phyloP scores from a whole-genome alignment of 148 eudicot species.

The Chenopodium quinoa region DNA sequence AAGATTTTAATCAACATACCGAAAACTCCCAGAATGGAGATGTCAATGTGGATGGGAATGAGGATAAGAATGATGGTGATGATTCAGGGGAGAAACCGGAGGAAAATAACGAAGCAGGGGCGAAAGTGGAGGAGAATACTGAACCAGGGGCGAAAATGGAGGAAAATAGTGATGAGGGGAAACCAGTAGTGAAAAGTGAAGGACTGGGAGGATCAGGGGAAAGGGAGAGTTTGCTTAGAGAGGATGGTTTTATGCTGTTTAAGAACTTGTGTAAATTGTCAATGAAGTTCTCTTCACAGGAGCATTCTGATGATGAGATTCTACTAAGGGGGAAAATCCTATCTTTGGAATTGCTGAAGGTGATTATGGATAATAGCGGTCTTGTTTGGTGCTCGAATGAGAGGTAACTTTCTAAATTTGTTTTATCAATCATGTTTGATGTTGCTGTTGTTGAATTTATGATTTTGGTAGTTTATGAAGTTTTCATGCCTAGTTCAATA shows the following conservation, averaged over 20 bases:
- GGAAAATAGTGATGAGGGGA: conserved; percentile 26
- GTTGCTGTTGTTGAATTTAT: background rate
- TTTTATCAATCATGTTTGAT: background rate
- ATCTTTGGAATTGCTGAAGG: conserved; percentile 90
- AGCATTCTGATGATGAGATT: conserved; percentile 84
- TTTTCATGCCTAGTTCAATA: background rate
- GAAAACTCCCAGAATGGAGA: conserved; percentile 13
- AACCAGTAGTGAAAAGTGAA: conserved; percentile 26
- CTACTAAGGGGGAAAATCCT: conserved; percentile 83
- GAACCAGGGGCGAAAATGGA: conserved; percentile 13
- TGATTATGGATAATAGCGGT: conserved; percentile 80
- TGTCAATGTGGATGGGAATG: conserved; percentile 6
- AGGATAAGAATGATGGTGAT: conserved; percentile 11
- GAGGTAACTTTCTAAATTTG: conserved; percentile 44
- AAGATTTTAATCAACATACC: background rate
- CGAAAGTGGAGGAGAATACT: conserved; percentile 19
- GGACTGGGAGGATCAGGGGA: conserved; percentile 27
- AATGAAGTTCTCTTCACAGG: conserved; percentile 90
- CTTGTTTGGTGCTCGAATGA: conserved; percentile 82
- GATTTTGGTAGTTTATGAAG: background rate
- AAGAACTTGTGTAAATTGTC: conserved; percentile 91
- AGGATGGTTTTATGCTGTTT: conserved; percentile 79
- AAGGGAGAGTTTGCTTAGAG: conserved; percentile 62
- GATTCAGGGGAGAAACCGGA: conserved; percentile 15
- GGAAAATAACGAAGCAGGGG: conserved; percentile 25